Base-by-base conservation (phyloP, 1,139 yeast species). In the Meyerozyma guilliermondii region DNA sequence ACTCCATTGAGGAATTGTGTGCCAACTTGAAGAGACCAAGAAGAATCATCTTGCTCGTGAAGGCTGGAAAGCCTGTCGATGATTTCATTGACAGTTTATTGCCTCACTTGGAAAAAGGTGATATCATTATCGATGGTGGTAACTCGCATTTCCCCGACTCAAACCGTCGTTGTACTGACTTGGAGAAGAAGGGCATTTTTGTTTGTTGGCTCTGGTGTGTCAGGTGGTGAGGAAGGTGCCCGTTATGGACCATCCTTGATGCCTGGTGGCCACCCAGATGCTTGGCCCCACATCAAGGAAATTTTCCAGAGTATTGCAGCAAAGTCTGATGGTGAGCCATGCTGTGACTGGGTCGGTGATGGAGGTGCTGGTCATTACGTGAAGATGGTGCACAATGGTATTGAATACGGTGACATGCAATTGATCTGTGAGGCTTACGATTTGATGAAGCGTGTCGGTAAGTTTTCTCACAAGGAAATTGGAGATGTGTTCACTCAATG, bases 171-270 rank as follows among this genome's bases (percentile, higher is more conserved):
- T 88, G 72, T 77, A 94, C 79, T 45, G 95, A 88, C 62, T 81
- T 92, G 67, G 83, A 87, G 70, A 72, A 71, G 50, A 83, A 91
- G 78, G 98, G 96, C 41, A 83, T 91, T 63, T n/a, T 76, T 83
- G 54, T 92, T 89, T 60, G 98, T 92, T 53, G 98, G 98, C 60
- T 88, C 96, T 51, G 98, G 98, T 85, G 98, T 92, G 52, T 92
- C 98, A 58, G 98, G 98, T 74, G 98, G 98, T 78, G 98, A 92
- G 75, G 98, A 92, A 71, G 98, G 98, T 80, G 98, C 98, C 60
- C 88, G 98, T 76, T 80, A 87, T 70, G 98, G 98, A 65, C 98
- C 98, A 50, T 91, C 98, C 52, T 80, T 92, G 72, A 92, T 92
- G 98, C 98, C 98, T 57, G 98, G 98, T 83, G 98, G 98, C 65